Conservation (phyloP, 495 filamentous ascomycete species). For the Penicillium cinerascens region DNA sequence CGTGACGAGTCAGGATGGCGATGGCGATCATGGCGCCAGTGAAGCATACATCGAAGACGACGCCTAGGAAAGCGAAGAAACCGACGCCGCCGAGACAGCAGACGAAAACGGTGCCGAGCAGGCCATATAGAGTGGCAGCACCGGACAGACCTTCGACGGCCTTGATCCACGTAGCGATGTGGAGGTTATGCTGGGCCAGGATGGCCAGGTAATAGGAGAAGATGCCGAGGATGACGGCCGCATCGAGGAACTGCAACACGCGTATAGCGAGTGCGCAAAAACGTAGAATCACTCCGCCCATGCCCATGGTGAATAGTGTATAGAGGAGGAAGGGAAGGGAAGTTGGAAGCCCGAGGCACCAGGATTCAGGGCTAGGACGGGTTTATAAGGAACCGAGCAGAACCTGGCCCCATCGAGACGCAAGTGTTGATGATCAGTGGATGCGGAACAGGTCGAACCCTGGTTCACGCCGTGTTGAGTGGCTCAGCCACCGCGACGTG, state of each 20-base stretch:
- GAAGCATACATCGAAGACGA: conserved; percentile 74
- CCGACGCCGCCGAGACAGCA: conserved; percentile 75
- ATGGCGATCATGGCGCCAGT: conserved; percentile 78
- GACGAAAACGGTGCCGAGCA: conserved; percentile 66
- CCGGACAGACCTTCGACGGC: conserved; percentile 84
- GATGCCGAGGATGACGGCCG: conserved; percentile 70
- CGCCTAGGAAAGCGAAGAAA: conserved; percentile 70
- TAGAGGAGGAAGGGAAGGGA: neutral
- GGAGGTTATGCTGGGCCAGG: conserved; percentile 54
- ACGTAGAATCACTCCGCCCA: conserved; percentile 58
- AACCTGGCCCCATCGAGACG: conserved; percentile 2
- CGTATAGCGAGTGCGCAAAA: conserved; percentile 61
- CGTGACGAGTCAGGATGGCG: conserved; percentile 64
- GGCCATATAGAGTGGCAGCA: conserved; percentile 65
- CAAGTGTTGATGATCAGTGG: conserved; percentile 30
- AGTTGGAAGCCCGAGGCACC: conserved; percentile 21
- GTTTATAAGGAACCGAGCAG: conserved; percentile 13
- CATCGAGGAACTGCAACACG: conserved; percentile 65
- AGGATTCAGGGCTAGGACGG: conserved; percentile 20
- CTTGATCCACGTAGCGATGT: conserved; percentile 60
- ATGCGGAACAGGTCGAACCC: conserved; percentile 10
- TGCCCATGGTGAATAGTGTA: conserved; percentile 32
- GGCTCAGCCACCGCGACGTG: conserved; percentile 19
- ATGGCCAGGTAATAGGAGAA: conserved; percentile 60
- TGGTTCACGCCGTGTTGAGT: conserved; percentile 4